Percentiles rank a stretch among this genome's conserved stretches.
phyloP scores from a whole-genome alignment of 345 rosid genomes.

The Chamaenerion angustifolium region DNA sequence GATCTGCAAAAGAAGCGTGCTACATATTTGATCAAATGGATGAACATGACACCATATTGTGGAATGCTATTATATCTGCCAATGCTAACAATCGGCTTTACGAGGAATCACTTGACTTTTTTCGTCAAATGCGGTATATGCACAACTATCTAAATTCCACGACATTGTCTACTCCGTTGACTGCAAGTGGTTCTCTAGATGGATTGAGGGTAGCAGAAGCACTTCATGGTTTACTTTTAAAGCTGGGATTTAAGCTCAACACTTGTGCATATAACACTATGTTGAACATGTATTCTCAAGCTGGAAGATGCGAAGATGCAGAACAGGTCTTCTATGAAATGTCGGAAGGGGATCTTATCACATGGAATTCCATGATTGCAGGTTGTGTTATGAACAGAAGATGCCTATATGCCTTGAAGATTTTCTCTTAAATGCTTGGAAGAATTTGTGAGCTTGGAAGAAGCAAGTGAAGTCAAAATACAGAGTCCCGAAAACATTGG shows the following conservation, averaged over 20 bases:
- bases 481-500: too few species aligned
- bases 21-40: constrained; percentile 37
- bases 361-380: constrained; percentile 72
- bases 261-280: constrained; percentile 53
- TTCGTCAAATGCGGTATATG: constrained; percentile 39
- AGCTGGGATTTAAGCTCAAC: constrained; percentile 38
- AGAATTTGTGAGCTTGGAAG: too few species aligned
- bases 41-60: constrained; percentile 59
- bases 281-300: constrained; percentile 56
- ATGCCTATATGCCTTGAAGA: constrained; percentile 32
- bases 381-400: constrained; percentile 47
- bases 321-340: constrained; percentile 48
- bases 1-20: constrained; percentile 32
- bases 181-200: constrained; percentile 43
- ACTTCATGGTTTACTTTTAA: constrained; percentile 47
- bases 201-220: constrained; percentile 58
- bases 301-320: constrained; percentile 45
- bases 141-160: constrained; percentile 40
- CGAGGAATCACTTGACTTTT: constrained; percentile 32
- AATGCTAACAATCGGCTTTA: constrained; percentile 35
- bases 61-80: constrained; percentile 64
- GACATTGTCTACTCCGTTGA: constrained; percentile 54
- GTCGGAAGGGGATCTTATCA: constrained; percentile 53
- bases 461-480: too few species aligned
- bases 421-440: constrained; percentile 39